Base-by-base conservation (phyloP, 805 yeast genomes). In the Myxozyma monticola region DNA sequence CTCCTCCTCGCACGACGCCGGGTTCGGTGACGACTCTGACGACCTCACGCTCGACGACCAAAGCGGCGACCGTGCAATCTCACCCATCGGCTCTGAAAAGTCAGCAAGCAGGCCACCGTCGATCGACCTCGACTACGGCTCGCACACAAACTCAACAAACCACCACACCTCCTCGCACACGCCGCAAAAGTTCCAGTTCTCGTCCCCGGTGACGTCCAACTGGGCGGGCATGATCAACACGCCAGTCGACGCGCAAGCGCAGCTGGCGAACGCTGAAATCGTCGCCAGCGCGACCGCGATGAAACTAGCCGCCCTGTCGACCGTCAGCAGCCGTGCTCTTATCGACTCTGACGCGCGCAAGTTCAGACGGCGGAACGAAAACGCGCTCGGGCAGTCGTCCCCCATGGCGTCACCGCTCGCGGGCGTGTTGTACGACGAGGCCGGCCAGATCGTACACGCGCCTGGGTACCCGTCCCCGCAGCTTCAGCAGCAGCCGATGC, bases 251-350 rank as follows among this genome's bases (percentile, higher is more conserved):
- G 21, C 45, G 9, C n/a, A 37, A 5, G 21, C 47, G 8, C 37
- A 34, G 17, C 45, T 43, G 9, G 51, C 60, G 38, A 63, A 59
- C 43, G 61, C 62, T 12, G 68, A 66, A 46, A 64, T 67, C 21
- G 49, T 56, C 25, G 55, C 64, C 7, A 57, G 49, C 46, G 45
- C 62, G 20, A 73, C 75, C 26, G 77, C 79, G n/a, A 67, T 78
- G 66, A 83, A 83, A 62, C 68, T 83, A 56, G 84, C 85, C 4
- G 88, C 88, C 0, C 71, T 83, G 48, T 77, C 83, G 22, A 82
- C 88, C 2, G 82, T 81, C 54, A 79, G 79, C 65, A 74, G 77
- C 6, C 66, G 86, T 20, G 80, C 66, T 3, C 67, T 69, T 38
- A 62, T 73, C 25, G 77, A 73, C 54, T 65, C 72, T 4, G 68